Conservation (phyloP, 768 basidiomycete species). For the Pisolithus marmoratus region DNA sequence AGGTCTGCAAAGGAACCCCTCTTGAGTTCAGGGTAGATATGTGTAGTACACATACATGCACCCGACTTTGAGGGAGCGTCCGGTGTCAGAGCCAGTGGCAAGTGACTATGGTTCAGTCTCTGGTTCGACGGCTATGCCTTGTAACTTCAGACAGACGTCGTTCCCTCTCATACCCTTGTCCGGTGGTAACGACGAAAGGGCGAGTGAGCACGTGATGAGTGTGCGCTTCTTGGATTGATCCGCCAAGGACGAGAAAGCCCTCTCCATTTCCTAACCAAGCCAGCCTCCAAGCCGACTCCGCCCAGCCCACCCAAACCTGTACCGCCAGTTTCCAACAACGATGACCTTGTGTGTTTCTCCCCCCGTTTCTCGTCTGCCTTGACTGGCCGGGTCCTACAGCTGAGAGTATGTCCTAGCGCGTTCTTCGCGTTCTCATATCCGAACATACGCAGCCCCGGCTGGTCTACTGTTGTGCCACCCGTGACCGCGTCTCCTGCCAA, state of each 20-base stretch:
- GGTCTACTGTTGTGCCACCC: slow-evolving; percentile 28
- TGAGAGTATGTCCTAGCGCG: slow-evolving; percentile 19
- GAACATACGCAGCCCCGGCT: slow-evolving; percentile 34
- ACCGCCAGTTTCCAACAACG: slow-evolving; percentile 10
- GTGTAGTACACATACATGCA: background rate
- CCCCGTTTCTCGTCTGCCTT: background rate
- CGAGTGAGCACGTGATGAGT: too few species aligned
- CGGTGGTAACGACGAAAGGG: too few species aligned
- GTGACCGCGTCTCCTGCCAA: slow-evolving; percentile 3
- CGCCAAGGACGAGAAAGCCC: too few species aligned
- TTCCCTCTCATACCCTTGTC: too few species aligned
- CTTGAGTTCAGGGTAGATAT: slow-evolving; percentile 19
- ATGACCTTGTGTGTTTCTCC: slow-evolving; percentile 28
- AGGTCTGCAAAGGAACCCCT: slow-evolving; percentile 20
- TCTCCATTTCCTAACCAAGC: too few species aligned
- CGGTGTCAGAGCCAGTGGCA: background rate
- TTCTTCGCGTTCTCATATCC: slow-evolving; percentile 2
- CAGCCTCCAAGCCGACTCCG: slow-evolving; percentile 3
- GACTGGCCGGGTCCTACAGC: slow-evolving; percentile 13
- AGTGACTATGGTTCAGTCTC: too few species aligned
- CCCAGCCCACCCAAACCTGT: background rate
- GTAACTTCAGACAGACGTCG: too few species aligned
- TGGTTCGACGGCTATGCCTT: too few species aligned
- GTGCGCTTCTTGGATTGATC: too few species aligned
- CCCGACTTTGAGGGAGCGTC: background rate